Base-by-base conservation (phyloP, 176 grass and related monocot species). In the Alloteropsis semialata region DNA sequence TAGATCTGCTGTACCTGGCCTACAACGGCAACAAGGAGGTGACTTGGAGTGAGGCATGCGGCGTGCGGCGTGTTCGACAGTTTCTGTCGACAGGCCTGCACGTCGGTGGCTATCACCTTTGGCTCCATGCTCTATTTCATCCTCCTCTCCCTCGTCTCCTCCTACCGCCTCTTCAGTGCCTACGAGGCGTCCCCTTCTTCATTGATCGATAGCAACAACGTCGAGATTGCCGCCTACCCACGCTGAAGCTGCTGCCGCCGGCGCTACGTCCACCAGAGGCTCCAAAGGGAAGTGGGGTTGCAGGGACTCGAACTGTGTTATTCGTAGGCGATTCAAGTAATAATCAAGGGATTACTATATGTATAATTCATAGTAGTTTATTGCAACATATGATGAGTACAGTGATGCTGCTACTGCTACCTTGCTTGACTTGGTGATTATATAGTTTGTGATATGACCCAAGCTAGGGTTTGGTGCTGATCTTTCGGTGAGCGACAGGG, bases 41-140 rank as follows among this genome's bases (percentile, higher is more conserved):
- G 65, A 99, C 96, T 0, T 99, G 96, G 96, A 99, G 96, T 85
- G 90, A 85, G 60, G 87, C 92, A 44, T 99, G 96, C 61, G n/a
- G n/a, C n/a, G n/a, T n/a, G n/a, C n/a, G 84, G 79, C 32, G 87
- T 92, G 18, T 99, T 96, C 69, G 85, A 83, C 14, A 77, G 77
- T 39, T 99, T 99, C 89, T 96, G 93, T 87, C 37, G 53, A 29
- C 88, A 83, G 66, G 96, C 96, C 3, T 84, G 87, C 12, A 88
- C 84, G 15, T 99, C 96, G 0, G 87, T 96, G 1, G 89, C 68
- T 45, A 96, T 99, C 85, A 96, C 96, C 81, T 99, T 99, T 36
- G 87, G 57, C 30, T 84, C 93, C 17, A 89, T 94, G 10, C 36
- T 71, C 27, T 99, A 93, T 77, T 99, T 89, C 66, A 80, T 96